Evolutionary conservation across 2,329 filamentous ascomycete species (phyloP).

Genomic region (Passalora sequoiae): DNA sequence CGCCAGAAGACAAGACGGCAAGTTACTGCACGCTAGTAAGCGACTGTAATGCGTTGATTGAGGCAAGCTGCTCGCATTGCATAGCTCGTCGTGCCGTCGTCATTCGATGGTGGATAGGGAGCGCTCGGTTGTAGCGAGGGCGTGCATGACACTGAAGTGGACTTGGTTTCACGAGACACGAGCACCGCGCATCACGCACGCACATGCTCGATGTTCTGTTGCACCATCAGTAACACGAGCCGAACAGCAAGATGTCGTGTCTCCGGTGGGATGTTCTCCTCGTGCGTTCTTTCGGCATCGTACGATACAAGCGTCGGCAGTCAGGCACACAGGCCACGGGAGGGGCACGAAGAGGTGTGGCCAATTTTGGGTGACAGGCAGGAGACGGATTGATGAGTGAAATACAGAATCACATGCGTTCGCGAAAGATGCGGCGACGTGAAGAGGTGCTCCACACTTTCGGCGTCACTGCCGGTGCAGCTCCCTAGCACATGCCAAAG

Average conservation of each 20-base stretch:
- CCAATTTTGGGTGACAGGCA: not conserved
- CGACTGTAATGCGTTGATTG: not conserved
- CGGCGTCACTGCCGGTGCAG: constrained; percentile 1
- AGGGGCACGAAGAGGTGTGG: not conserved
- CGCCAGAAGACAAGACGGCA: not conserved
- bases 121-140: constrained; percentile 5
- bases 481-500: constrained; percentile 10
- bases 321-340: not conserved
- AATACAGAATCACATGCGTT: constrained; percentile 5
- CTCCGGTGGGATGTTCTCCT: not conserved
- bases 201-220: constrained; percentile 5
- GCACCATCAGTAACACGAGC: not conserved
- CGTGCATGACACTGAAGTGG: constrained; percentile 7
- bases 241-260: not conserved
- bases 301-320: constrained; percentile 4
- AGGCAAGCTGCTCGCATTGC: not conserved
- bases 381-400: constrained; percentile 2
- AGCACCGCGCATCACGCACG: constrained; percentile 7
- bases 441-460: not conserved
- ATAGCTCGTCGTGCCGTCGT: too few species aligned
- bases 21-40: not conserved
- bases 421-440: not conserved
- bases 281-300: constrained; percentile 1
- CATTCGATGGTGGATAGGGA: too few species aligned
- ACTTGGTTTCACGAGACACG: constrained; percentile 3